A percentile compares a stretch with the other conserved stretches of the same genome.
phyloP scores from a whole-genome alignment of 108 stramenopile species.

The Skeletonema marinoi region DNA sequence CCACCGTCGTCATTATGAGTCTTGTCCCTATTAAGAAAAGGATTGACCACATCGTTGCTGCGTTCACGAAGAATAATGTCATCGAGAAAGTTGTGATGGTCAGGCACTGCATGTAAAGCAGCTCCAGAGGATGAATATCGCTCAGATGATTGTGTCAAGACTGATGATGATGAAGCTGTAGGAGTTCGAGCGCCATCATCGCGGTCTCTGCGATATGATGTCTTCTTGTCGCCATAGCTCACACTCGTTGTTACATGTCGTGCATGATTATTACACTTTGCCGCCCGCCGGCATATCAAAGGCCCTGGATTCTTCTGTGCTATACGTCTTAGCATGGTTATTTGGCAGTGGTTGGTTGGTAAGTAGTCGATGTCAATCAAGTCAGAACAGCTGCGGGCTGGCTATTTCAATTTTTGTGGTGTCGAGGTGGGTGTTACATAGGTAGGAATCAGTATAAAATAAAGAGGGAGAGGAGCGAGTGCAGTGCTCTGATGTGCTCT shows the following conservation, averaged over 20 bases:
- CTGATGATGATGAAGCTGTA: not conserved
- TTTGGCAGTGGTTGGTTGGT: not conserved
- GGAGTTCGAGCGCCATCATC: not conserved
- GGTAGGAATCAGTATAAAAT: no score
- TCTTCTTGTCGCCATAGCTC: not conserved
- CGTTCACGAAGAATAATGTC: not conserved
- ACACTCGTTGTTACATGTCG: not conserved
- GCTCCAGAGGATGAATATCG: not conserved
- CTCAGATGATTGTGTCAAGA: not conserved
- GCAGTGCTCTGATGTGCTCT: no score
- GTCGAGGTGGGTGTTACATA: no score
- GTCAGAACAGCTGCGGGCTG: no score
- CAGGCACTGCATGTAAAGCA: not conserved
- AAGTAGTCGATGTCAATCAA: no score
- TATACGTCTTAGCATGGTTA: not conserved
- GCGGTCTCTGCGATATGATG: not conserved
- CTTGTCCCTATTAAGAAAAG: not conserved
- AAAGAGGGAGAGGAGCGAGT: not conserved
- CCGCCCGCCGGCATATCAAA: not conserved
- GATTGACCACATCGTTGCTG: not conserved
- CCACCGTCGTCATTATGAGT: not conserved
- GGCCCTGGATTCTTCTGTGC: not conserved
- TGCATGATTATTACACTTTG: not conserved
- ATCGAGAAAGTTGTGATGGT: not conserved
- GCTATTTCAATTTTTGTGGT: no score